Evolutionary conservation across 1,284 basidiomycete genomes (phyloP).

Genomic region (Macrocybe sp.): DNA sequence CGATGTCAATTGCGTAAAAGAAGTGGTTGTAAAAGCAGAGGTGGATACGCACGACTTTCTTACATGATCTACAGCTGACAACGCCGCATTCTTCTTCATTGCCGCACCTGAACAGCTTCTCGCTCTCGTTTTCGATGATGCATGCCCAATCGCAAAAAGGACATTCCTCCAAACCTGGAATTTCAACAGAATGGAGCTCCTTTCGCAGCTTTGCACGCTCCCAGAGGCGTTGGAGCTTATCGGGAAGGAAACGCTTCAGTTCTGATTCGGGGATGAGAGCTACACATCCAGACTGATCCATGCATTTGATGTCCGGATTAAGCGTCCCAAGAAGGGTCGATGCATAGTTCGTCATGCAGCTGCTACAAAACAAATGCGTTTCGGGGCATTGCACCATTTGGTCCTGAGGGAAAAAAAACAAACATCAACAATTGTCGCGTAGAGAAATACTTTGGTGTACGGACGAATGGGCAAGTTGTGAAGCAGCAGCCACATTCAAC

Average conservation of each 20-base stretch:
- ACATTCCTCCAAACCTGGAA: constrained; percentile 78
- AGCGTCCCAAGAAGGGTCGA: constrained; percentile 46
- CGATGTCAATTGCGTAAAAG: constrained; percentile 1
- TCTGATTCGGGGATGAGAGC: constrained; percentile 65
- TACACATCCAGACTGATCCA: constrained; percentile 74
- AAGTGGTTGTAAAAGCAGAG: constrained; percentile 1
- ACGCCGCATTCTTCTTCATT: constrained; percentile 63
- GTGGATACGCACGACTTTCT: constrained; percentile 51
- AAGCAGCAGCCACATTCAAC: constrained; percentile 87
- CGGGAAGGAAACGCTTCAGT: constrained; percentile 55
- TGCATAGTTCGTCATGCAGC: constrained; percentile 51
- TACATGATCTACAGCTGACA: constrained; percentile 75
- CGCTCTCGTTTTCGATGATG: constrained; percentile 72
- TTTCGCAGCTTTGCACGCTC: constrained; percentile 73
- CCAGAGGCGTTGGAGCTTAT: constrained; percentile 64
- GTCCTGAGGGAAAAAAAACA: constrained; percentile 37
- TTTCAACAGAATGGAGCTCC: constrained; percentile 68
- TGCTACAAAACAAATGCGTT: constrained; percentile 68
- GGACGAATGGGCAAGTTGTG: constrained; percentile 60
- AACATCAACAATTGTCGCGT: background rate
- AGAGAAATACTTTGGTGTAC: constrained; percentile 20
- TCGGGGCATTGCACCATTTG: constrained; percentile 84
- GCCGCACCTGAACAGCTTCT: constrained; percentile 77
- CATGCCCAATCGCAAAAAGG: constrained; percentile 84
- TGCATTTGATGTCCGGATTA: constrained; percentile 62